Conservation (phyloP, 2,329 filamentous ascomycete species). For the Fusarium verrucosum region DNA sequence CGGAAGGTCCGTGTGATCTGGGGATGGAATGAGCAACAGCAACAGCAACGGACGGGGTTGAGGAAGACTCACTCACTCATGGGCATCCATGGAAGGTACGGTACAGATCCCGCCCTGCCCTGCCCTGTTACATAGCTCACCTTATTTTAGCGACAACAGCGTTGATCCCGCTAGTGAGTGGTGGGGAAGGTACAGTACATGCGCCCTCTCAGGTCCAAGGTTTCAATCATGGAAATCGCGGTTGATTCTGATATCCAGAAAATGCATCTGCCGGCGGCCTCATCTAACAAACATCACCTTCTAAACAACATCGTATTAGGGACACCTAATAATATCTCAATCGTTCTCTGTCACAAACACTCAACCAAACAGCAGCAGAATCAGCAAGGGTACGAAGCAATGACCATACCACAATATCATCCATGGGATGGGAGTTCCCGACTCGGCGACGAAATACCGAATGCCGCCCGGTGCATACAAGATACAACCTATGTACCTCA, state of each 20-base stretch:
- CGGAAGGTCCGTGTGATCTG: constrained; percentile 28
- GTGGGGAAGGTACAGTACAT: constrained; percentile 22
- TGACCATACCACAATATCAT: not conserved
- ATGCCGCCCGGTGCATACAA: constrained; percentile 22
- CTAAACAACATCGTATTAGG: constrained; percentile 10
- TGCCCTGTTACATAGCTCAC: constrained; percentile 15
- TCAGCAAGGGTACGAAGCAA: constrained; percentile 11
- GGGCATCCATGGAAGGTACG: constrained; percentile 3
- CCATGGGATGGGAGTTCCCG: constrained; percentile 20
- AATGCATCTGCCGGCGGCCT: not conserved
- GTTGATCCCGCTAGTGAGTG: constrained; percentile 11
- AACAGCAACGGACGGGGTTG: constrained; percentile 8
- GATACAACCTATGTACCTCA: no score
- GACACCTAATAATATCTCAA: not conserved
- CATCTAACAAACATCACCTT: not conserved
- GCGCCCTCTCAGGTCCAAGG: no score
- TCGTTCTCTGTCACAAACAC: not conserved
- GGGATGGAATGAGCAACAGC: constrained; percentile 23
- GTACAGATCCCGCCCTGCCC: constrained; percentile 11
- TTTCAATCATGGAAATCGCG: constrained; percentile 3
- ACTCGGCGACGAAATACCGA: constrained; percentile 34
- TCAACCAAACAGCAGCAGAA: not conserved
- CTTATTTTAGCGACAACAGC: constrained; percentile 31
- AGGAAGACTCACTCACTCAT: constrained; percentile 14
- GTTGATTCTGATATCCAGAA: constrained; percentile 7